Conservation (phyloP, 1,284 basidiomycete genomes). For the Boletus albobrunnescens region DNA sequence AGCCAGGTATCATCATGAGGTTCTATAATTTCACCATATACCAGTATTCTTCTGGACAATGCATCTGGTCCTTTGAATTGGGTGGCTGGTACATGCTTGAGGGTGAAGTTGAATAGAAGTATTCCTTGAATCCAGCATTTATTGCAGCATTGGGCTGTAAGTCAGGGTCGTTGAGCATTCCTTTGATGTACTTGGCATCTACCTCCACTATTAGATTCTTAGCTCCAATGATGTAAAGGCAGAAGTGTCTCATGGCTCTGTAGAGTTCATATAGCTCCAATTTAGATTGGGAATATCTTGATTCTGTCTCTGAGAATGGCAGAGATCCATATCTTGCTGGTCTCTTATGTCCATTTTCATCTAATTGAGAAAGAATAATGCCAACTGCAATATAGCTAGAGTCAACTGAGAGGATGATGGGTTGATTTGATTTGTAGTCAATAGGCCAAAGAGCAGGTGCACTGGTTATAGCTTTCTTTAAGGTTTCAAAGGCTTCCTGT, state of each 20-base stretch:
- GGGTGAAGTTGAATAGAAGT: not conserved
- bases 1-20: not conserved
- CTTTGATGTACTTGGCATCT: not conserved
- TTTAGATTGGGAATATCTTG: not conserved
- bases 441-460: not conserved
- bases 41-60: not conserved
- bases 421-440: not conserved
- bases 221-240: not conserved
- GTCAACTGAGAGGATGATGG: not conserved
- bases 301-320: not conserved
- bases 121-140: not conserved
- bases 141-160: not conserved
- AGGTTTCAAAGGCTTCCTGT: not conserved
- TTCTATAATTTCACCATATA: not conserved
- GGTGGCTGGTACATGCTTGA: not conserved
- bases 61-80: no score
- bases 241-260: not conserved
- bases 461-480: not conserved
- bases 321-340: not conserved
- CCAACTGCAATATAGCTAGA: not conserved
- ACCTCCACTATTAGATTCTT: not conserved
- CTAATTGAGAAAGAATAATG: not conserved
- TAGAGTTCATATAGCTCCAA: not conserved
- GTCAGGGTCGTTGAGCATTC: not conserved
- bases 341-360: not conserved